Base-by-base conservation (phyloP, 352 stramenopile species). In the Phytophthora kernoviae region DNA sequence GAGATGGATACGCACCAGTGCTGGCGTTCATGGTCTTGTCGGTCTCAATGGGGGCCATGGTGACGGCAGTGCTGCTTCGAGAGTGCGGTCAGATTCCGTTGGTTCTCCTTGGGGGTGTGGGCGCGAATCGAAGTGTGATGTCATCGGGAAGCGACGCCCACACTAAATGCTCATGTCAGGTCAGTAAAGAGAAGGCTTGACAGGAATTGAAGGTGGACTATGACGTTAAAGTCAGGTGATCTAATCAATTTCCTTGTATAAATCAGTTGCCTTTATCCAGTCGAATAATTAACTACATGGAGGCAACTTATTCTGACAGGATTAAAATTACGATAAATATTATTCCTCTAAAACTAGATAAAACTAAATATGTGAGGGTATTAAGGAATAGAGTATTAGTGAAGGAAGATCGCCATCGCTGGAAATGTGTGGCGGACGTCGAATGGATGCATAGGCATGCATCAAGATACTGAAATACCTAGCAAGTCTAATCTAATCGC, bases 111-210 rank as follows among this genome's bases (percentile, higher is more conserved):
- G 46, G 11, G 37, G 12, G 52, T 26, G 60, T 54, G 43, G 60
- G 42, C 27, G 65, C 48, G 45, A 75, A 75, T 75, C 48, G 26
- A 64, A 74, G 54, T 58, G 60, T 79, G 70, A 79, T 63, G 61
- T 75, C 65, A 78, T 72, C 45, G 11, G 7, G 24, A 9, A 46
- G 18, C 15, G 5, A n/a, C 40, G n/a, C 11, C 40, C 39, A 41
- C 18, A 32, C 27, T 20, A 56, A 0, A 21, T 58, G 46, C 46
- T 55, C 41, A 48, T 26, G 22, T 48, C 42, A 18, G 42, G 15
- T 26, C 7, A 2, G 17, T 58, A 48, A 32, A 34, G 0, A 5
- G 45, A 39, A 20, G 27, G 15, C 2, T 30, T 30, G 24, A 30
- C 24, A 3, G 24, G 24, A 6, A 6, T 30, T 7, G 3, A 30